Evolutionary conservation across 108 stramenopile genomes (phyloP), one percentile per base, ranked within the genome.

Genomic region (Chaetoceros tenuissimus): DNA sequence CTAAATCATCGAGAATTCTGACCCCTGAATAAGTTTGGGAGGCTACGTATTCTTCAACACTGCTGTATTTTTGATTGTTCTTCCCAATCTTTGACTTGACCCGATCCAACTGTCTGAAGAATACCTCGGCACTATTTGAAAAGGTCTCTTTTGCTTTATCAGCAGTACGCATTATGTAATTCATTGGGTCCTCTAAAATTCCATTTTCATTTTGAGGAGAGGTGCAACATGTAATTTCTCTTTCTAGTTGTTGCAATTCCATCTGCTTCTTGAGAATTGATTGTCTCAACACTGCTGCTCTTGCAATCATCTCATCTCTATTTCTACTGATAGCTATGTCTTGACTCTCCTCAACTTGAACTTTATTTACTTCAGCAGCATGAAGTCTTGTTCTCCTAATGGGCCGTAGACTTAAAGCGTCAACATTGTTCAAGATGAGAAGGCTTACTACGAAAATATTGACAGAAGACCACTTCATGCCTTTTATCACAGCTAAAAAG

Each of bases 231-330:
- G 62, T 13, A 31, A 83, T 83, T 34, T 64, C 51, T 16, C 78
- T 63, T 57, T 83, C 82, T 5, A 83, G 43, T 19, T 63, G 50
- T 62, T 77, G 78, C 44, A 83, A 57, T 72, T 79, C 70, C 22
- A 77, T 49, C 23, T 77, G 69, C 51, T 83, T 69, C 29, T 69
- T 46, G 13, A 80, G 64, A 53, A 83, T 83, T 20, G 71, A 63
- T 24, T 61, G 69, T 21, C 80, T 71, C 13, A 81, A 48, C 3
- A 78, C 73, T 46, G 68, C 80, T n/a, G 80, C 74, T 31, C 71
- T 50, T 16, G 80, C 74, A 31, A 56, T 59, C 58, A 78, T 64
- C 0, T 57, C 66, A 62, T 81, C 77, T n/a, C n/a, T n/a, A n/a
- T n/a, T n/a, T n/a, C n/a, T n/a, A n/a, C n/a, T n/a, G n/a, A n/a